Evolutionary conservation across 257 asterid genomes (phyloP).

Genomic region (Coffea canephora): DNA sequence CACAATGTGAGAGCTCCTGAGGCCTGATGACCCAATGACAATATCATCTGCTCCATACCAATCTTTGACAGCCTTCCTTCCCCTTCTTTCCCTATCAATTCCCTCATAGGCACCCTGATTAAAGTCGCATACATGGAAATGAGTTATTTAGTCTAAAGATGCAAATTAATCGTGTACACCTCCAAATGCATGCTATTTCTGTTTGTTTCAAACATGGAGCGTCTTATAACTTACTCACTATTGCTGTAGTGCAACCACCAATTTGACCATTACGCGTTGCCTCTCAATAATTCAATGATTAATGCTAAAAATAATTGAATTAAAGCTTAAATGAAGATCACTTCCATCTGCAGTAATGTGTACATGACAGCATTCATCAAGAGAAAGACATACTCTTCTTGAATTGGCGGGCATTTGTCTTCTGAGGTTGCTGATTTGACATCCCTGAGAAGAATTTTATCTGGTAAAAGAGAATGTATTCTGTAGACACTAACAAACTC

Average conservation of each 20-base stretch:
- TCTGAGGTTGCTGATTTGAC: constrained; percentile 12
- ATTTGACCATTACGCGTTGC: no score
- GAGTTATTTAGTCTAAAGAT: no score
- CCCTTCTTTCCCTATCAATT: constrained; percentile 29
- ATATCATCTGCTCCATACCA: constrained; percentile 29
- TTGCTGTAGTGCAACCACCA: no score
- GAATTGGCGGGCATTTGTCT: constrained; percentile 27
- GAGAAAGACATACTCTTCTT: constrained; percentile 27
- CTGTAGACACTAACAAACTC: constrained; percentile 38
- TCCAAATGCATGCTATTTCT: neutral
- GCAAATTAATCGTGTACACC: neutral
- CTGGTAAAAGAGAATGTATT: constrained; percentile 34
- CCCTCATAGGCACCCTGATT: constrained; percentile 30
- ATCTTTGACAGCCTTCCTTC: constrained; percentile 27
- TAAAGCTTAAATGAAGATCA: neutral
- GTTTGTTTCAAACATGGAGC: no score
- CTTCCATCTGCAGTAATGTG: neutral
- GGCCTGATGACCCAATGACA: constrained; percentile 33
- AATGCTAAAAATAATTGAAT: neutral
- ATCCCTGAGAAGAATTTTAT: constrained; percentile 25
- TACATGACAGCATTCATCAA: neutral
- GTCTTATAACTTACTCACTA: no score
- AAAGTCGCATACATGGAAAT: neutral
- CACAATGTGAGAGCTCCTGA: constrained; percentile 30
- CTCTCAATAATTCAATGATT: no score